Evolutionary conservation across 106 monocot genomes (phyloP).

Genomic region (Allium cepa): DNA sequence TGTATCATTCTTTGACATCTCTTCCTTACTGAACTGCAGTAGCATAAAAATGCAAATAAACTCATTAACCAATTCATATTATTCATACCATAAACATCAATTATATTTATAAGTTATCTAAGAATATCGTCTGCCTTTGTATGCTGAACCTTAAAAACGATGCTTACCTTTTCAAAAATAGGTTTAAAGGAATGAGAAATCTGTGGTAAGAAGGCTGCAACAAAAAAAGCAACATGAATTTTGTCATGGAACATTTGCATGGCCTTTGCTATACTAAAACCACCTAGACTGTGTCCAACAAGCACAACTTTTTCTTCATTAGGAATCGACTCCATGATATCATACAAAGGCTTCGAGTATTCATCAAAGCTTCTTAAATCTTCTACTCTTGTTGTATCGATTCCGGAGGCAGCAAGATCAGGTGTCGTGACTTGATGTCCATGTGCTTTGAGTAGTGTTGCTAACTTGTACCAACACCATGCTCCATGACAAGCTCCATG

Average conservation of each 20-base stretch:
- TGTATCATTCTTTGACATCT: not conserved
- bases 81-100: not conserved
- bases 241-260: constrained; percentile 29
- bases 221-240: constrained; percentile 20
- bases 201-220: constrained; percentile 16
- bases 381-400: not conserved
- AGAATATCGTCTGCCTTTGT: no score
- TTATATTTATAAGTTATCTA: not conserved
- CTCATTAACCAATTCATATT: not conserved
- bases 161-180: not conserved
- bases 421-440: constrained; percentile 25
- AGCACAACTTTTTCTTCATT: constrained; percentile 18
- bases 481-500: constrained; percentile 43
- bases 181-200: not conserved
- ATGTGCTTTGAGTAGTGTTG: not conserved
- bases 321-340: constrained; percentile 6
- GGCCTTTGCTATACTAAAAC: constrained; percentile 20
- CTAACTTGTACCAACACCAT: constrained; percentile 52
- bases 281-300: constrained; percentile 38
- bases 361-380: constrained; percentile 15
- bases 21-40: not conserved
- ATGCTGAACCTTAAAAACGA: not conserved
- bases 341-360: constrained; percentile 19
- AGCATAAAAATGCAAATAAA: not conserved
- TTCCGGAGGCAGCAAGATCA: constrained; percentile 30